Conservation (phyloP, 345 rosid species). For the Salix udensis region DNA sequence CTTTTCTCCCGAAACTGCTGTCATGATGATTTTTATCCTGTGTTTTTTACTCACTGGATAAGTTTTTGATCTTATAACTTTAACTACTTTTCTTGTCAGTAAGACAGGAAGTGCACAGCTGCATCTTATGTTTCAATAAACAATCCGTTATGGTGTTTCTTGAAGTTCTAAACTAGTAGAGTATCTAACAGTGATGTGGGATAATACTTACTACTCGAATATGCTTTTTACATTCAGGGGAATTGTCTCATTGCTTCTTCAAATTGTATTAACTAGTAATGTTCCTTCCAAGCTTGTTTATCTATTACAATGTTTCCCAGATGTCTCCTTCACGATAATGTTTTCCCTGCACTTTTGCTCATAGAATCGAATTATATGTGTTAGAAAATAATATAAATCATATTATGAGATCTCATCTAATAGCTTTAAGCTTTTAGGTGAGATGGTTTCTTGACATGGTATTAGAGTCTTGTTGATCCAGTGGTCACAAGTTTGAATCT, state of each 20-base stretch:
- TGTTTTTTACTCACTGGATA: neutral
- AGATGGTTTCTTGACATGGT: too few relatives aligned
- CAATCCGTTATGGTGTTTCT: neutral
- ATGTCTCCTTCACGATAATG: neutral
- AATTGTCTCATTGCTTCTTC: neutral
- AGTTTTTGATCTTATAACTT: neutral
- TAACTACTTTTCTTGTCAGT: neutral
- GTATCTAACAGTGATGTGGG: neutral
- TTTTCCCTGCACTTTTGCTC: neutral
- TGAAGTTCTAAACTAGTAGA: too few relatives aligned
- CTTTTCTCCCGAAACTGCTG: neutral
- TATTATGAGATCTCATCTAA: too few relatives aligned
- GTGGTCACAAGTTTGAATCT: too few relatives aligned
- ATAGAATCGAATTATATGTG: neutral
- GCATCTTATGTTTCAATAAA: neutral
- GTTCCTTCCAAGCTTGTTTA: neutral
- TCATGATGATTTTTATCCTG: neutral
- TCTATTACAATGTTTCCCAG: neutral
- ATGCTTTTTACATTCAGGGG: neutral
- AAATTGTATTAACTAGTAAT: neutral
- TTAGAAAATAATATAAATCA: too few relatives aligned
- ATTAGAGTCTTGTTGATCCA: too few relatives aligned
- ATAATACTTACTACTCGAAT: neutral
- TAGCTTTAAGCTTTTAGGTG: too few relatives aligned
- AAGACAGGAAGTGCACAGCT: neutral